phyloP scores from a whole-genome alignment of 257 asterid genomes.

The Nicotiana paniculata region DNA sequence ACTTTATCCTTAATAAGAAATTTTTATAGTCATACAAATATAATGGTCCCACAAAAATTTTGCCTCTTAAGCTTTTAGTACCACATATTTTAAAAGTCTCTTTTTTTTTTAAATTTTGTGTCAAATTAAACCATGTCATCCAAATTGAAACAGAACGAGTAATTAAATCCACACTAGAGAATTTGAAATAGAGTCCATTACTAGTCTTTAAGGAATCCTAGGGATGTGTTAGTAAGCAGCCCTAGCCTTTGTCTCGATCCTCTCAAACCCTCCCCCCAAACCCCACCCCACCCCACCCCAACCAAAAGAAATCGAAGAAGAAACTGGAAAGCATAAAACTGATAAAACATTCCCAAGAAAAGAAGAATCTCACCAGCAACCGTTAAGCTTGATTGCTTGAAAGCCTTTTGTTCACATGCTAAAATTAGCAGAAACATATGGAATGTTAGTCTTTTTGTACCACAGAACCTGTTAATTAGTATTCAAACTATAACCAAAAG shows the following conservation, averaged over 20 bases:
- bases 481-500: background rate
- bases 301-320: background rate
- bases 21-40: no score
- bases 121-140: no score
- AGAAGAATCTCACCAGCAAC: background rate
- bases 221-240: background rate
- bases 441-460: background rate
- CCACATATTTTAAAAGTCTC: no score
- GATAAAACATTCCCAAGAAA: background rate
- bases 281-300: background rate
- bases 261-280: background rate
- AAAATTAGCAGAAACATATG: background rate
- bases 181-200: no score
- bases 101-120: no score
- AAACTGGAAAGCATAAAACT: background rate
- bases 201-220: background rate
- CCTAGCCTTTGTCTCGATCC: background rate
- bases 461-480: background rate
- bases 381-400: background rate
- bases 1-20: no score
- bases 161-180: no score
- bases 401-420: background rate
- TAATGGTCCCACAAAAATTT: no score
- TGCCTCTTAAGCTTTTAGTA: no score
- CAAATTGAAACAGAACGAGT: no score